Base-by-base conservation (phyloP, 345 rosid species). In the Brassica nigra region DNA sequence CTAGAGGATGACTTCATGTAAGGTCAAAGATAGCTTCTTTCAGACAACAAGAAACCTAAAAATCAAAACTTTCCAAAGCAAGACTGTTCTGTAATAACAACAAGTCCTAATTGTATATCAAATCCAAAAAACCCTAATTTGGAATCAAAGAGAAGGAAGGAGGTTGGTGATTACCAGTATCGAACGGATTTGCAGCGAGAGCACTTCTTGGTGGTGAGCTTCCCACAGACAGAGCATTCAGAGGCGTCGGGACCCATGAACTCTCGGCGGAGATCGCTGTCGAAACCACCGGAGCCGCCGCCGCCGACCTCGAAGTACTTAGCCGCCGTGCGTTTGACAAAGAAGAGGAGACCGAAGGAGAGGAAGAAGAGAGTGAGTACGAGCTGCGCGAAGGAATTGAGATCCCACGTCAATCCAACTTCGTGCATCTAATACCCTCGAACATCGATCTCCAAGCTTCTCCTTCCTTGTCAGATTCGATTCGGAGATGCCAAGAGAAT, bases 291-390 rank as follows among this genome's bases (percentile, higher is more conserved):
- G 78, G 82, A 37, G 49, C 49, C 49, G 49, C 49, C 49, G 44
- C 90, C 89, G 88, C 87, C 95, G 87, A 90, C 95, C 75, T 91
- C 94, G 88, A 92, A 92, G 87, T 92, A 92, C 86, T 89, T 94
- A 11, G 95, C 88, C 58, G 97, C 99, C 74, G 95, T 87, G 36
- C 82, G 88, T 89, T 87, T 94, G n/a, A 92, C 87, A 61, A 91
- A 64, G 85, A 84, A 83, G 20, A 90, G 84, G 76, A 91, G 76
- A 5, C 87, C 97, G 7, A 86, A 67, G 15, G 85, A 87, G 65
- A 92, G 61, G 30, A 90, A 3, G 62, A 87, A 85, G 0, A 87
- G 49, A 18, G 94, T 85, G 30, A 89, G 70, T 5, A 91, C 57
- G 59, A 89, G 78, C 87, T 87, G 97, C 9, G 92, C 76, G 76